These are phyloP conservation scores for Xerocomellus amylosporus DNA, from an alignment of 768 basidiomycete genomes.

Conservation along the genomic window DNA sequence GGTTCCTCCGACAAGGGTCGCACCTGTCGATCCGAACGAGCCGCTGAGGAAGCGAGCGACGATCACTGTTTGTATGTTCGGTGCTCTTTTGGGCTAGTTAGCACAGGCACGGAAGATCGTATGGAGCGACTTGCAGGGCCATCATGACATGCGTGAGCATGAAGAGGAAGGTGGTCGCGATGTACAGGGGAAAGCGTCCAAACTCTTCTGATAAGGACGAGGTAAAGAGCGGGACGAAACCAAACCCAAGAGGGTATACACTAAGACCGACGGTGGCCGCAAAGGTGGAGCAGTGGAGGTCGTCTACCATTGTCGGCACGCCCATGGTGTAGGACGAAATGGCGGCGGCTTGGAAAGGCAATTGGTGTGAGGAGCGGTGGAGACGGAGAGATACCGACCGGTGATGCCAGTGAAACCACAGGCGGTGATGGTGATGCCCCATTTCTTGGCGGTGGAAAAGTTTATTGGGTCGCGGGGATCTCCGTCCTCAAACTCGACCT, in stretches of 20 bases:
- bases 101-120: neutral
- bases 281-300: constrained; percentile 43
- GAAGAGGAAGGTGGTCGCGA: constrained; percentile 49
- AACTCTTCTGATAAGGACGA: constrained; percentile 74
- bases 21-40: constrained; percentile 63
- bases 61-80: constrained; percentile 60
- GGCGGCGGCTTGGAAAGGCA: constrained; percentile 40
- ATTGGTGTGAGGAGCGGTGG: neutral
- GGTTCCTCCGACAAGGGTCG: constrained; percentile 74
- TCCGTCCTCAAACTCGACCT: constrained; percentile 41
- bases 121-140: constrained; percentile 25
- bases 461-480: constrained; percentile 42
- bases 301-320: constrained; percentile 50
- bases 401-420: constrained; percentile 34
- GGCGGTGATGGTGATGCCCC: constrained; percentile 37
- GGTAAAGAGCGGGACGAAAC: constrained; percentile 58
- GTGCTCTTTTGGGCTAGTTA: constrained; percentile 28
- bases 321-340: constrained; percentile 56
- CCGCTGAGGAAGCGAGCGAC: constrained; percentile 64
- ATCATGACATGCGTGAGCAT: constrained; percentile 46
- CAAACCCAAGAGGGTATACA: constrained; percentile 60
- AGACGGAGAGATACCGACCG: constrained; percentile 20
- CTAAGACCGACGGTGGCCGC: constrained; percentile 49
- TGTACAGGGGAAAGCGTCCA: constrained; percentile 59
- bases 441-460: constrained; percentile 40